Base-by-base conservation (phyloP, 2,329 filamentous ascomycete genomes). In the Penicillium thymicola region DNA sequence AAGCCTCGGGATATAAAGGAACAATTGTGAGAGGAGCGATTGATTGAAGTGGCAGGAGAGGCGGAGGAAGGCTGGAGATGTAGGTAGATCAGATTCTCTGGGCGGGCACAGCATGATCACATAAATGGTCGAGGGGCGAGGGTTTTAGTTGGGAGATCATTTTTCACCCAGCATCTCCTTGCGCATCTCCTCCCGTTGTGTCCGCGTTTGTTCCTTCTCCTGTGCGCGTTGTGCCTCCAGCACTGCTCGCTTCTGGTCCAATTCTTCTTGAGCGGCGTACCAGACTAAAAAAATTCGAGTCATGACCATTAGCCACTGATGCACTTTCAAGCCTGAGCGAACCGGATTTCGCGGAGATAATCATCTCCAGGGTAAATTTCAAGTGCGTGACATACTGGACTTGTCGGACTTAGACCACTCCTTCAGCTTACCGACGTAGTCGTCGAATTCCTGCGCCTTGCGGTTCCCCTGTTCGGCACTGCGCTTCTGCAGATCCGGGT, bases 321-420 rank as follows among this genome's bases (percentile, higher is more conserved):
- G 21, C 14, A 42, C 25, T n/a, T 21, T 3, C 9, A 32, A 3
- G 34, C n/a, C 18, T 5, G 34, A 16, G 36, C 2, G 3, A 23
- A 3, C 21, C 4, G 7, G 16, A 21, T 13, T n/a, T 7, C 18
- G 7, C 37, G 16, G 21, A 5, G 27, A 25, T 30, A 18, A 34
- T 21, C 23, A 48, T 11, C 16, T 5, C 21, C 4, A n/a, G 8
- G 14, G 32, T 14, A n/a, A 27, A 28, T n/a, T 7, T n/a, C 8
- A 16, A 21, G 11, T 16, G 18, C n/a, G 4, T 14, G 28, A 70
- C 72, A 59, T 81, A 96, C 92, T 96, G 42, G 90, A 90, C 78
- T 93, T 96, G 70, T 96, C 88, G 14, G 89, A 94, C 78, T 92
- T 95, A 27, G 90, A 89, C 73, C 92, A 90, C 67, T 93, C 85